Conservation (phyloP, 371 early-diverging fungal genomes). For the Circinella umbellata region DNA sequence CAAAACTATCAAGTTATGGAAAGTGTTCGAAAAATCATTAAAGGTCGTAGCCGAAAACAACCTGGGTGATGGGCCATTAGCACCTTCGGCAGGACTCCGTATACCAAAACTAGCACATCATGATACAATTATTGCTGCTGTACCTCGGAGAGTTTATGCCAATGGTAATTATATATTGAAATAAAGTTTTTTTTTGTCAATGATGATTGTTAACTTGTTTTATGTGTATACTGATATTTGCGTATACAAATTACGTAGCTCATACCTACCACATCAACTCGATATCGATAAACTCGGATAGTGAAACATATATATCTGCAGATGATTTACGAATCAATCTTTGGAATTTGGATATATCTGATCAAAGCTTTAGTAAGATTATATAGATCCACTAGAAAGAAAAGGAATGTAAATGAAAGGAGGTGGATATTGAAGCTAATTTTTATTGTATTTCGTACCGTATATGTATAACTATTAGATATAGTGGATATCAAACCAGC, state of each 20-base stretch:
- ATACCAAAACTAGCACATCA: constrained; percentile 80
- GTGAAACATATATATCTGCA: constrained; percentile 91
- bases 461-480: constrained; percentile 39
- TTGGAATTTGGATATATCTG: constrained; percentile 88
- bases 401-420: no score
- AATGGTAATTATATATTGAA: constrained; percentile 49
- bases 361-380: constrained; percentile 78
- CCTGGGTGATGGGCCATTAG: constrained; percentile 52
- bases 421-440: no score
- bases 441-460: no score
- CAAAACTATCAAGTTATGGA: constrained; percentile 95
- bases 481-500: constrained; percentile 97
- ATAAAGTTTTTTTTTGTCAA: neutral
- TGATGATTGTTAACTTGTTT: no score
- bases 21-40: constrained; percentile 85
- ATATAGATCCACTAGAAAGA: neutral
- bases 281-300: constrained; percentile 90
- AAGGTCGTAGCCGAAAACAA: constrained; percentile 84
- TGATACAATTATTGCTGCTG: constrained; percentile 86
- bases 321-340: constrained; percentile 95
- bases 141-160: constrained; percentile 82
- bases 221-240: no score
- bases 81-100: constrained; percentile 50
- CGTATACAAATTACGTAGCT: constrained; percentile 40
- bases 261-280: constrained; percentile 97